Evolutionary conservation across 805 yeast species (phyloP).

Genomic region (Barnettozyma populi): DNA sequence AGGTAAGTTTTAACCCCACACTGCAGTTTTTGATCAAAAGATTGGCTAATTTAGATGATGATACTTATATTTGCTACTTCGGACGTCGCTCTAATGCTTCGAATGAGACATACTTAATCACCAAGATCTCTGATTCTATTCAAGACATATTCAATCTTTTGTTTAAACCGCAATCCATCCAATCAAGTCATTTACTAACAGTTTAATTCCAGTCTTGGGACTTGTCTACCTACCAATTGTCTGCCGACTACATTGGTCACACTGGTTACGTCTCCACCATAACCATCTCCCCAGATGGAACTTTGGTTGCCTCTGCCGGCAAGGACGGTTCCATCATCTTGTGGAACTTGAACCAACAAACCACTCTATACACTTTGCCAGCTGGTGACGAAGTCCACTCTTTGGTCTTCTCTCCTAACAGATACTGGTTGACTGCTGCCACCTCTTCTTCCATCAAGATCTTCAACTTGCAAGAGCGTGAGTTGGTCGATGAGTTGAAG

Average conservation of each 20-base stretch:
- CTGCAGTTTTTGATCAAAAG: neutral
- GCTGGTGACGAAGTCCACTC: slow-evolving; percentile 97
- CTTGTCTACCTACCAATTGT: slow-evolving; percentile 72
- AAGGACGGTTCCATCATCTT: slow-evolving; percentile 98
- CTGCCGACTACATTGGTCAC: slow-evolving; percentile 98
- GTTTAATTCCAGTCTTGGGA: slow-evolving; percentile 78
- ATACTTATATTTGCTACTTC: slow-evolving; percentile 97
- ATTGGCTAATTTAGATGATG: slow-evolving; percentile 60
- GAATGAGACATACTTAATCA: slow-evolving; percentile 96
- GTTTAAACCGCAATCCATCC: too few relatives aligned
- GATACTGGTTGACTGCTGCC: slow-evolving; percentile 99
- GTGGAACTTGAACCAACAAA: slow-evolving; percentile 90
- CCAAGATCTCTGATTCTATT: slow-evolving; percentile 94
- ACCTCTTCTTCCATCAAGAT: slow-evolving; percentile 96
- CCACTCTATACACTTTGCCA: slow-evolving; percentile 85
- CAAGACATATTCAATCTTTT: neutral
- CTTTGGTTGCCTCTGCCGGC: slow-evolving; percentile 99
- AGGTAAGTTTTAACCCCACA: slow-evolving; percentile 64
- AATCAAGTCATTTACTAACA: slow-evolving; percentile 38
- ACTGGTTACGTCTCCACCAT: slow-evolving; percentile 96
- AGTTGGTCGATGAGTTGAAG: slow-evolving; percentile 92
- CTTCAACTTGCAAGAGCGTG: slow-evolving; percentile 94
- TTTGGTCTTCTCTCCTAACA: slow-evolving; percentile 99
- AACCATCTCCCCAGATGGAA: slow-evolving; percentile 99
- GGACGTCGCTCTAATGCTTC: slow-evolving; percentile 62